Percentiles rank a stretch among this genome's conserved stretches.
Conservation (phyloP, 495 filamentous ascomycete genomes). For the Penicillium salamii region DNA sequence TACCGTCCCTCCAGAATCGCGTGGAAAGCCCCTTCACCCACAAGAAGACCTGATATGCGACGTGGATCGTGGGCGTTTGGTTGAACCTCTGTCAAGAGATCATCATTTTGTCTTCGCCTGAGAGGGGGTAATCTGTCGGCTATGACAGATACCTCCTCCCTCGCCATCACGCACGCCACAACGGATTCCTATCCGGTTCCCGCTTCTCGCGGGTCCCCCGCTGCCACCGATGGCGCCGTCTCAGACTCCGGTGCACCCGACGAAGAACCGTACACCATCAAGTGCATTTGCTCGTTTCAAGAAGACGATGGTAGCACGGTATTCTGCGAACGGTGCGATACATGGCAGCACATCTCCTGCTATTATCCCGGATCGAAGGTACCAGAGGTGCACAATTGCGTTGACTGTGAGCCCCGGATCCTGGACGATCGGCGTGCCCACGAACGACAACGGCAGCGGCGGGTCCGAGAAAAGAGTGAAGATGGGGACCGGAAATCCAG, state of each 20-base stretch:
- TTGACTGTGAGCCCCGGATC: conserved; percentile 73
- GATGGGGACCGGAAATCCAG: conserved; percentile 61
- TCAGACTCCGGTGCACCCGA: conserved; percentile 53
- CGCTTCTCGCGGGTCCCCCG: conserved; percentile 50
- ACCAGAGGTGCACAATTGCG: conserved; percentile 81
- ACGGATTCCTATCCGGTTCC: conserved; percentile 62
- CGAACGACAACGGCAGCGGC: conserved; percentile 64
- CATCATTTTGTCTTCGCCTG: conserved; percentile 31
- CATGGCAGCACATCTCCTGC: conserved; percentile 97
- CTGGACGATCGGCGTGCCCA: conserved; percentile 69
- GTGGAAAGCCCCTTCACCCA: not conserved
- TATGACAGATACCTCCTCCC: conserved; percentile 85
- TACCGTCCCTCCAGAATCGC: not conserved
- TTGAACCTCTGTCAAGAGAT: conserved; percentile 18
- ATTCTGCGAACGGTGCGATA: conserved; percentile 91
- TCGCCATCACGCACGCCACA: conserved; percentile 60
- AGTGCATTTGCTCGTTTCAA: conserved; percentile 88
- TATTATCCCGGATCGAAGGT: conserved; percentile 78
- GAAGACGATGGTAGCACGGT: conserved; percentile 98
- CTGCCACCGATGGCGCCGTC: conserved; percentile 53
- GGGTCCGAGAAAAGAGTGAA: conserved; percentile 60
- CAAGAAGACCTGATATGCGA: conserved; percentile 31
- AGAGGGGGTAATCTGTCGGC: conserved; percentile 65
- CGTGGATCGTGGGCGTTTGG: conserved; percentile 30
- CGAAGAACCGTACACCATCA: conserved; percentile 92